Percentiles rank a stretch among this genome's conserved stretches.
These are phyloP conservation scores for Salpingoeca rosetta DNA, from an alignment of 78 protist genomes.

Conservation along the genomic window DNA sequence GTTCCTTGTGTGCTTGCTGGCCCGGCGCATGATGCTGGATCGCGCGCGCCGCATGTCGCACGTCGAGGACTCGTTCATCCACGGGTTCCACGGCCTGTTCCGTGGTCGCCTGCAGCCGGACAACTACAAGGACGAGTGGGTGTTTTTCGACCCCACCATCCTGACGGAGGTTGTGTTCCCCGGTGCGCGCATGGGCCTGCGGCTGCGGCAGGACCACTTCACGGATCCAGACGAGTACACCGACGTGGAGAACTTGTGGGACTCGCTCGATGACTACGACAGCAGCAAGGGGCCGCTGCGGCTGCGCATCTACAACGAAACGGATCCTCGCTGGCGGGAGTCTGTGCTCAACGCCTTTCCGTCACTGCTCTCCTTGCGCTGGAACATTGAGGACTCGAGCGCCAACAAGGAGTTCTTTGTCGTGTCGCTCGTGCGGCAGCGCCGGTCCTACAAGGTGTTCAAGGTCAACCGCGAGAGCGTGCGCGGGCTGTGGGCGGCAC, in stretches of 20 bases:
- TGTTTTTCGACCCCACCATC: not conserved
- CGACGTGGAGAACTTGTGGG: not conserved
- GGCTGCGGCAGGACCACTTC: not conserved
- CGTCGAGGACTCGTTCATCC: not conserved
- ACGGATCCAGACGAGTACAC: not conserved
- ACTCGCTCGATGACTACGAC: not conserved
- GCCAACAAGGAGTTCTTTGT: not conserved
- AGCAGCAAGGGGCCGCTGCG: not conserved
- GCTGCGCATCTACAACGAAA: not conserved
- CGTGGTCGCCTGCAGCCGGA: not conserved
- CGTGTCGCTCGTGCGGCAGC: not conserved
- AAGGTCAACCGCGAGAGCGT: constrained; percentile 7
- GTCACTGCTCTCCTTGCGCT: not conserved
- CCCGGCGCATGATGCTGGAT: not conserved
- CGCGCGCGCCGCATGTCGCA: not conserved
- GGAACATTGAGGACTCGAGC: not conserved
- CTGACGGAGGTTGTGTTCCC: not conserved
- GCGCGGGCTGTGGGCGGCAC: constrained; percentile 18
- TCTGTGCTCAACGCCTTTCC: not conserved
- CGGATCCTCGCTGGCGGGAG: not conserved
- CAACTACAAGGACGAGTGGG: not conserved
- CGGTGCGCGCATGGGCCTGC: not conserved
- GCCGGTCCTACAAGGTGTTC: not conserved
- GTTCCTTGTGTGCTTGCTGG: not conserved
- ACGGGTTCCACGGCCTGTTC: not conserved